Conservation (phyloP, 1,284 basidiomycete species). For the Leucoagaricus sp. region DNA sequence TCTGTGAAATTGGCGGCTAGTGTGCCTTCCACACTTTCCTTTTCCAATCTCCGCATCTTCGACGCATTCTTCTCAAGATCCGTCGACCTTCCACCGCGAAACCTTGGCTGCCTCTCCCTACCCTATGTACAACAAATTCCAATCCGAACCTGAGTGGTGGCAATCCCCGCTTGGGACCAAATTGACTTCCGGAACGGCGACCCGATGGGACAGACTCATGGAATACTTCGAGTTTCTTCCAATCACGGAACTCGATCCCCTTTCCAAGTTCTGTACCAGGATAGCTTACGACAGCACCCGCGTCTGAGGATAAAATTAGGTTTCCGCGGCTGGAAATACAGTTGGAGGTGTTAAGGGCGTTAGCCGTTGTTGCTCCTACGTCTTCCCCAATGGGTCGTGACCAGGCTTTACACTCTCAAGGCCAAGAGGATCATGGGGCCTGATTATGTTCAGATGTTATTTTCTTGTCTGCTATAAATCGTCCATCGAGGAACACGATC, state of each 20-base stretch:
- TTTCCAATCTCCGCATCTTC: neutral
- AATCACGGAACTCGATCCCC: neutral
- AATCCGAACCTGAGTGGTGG: neutral
- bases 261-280: neutral
- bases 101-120: neutral
- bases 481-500: neutral
- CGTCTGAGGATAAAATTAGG: neutral
- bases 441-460: neutral
- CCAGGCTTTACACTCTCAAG: neutral
- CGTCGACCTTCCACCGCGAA: no score
- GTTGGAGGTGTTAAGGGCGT: neutral
- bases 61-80: neutral
- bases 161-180: neutral
- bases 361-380: neutral
- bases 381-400: no score
- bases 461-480: constrained; percentile 16
- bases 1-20: no score
- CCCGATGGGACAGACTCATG: neutral
- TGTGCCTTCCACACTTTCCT: neutral
- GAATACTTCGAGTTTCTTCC: neutral
- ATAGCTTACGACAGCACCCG: constrained; percentile 7
- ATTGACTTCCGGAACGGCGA: neutral
- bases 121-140: no score
- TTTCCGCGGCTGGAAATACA: constrained; percentile 2
- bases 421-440: constrained; percentile 14